Evolutionary conservation across 2,329 filamentous ascomycete genomes (phyloP).

Genomic region (Pseudogymnoascus sp.): DNA sequence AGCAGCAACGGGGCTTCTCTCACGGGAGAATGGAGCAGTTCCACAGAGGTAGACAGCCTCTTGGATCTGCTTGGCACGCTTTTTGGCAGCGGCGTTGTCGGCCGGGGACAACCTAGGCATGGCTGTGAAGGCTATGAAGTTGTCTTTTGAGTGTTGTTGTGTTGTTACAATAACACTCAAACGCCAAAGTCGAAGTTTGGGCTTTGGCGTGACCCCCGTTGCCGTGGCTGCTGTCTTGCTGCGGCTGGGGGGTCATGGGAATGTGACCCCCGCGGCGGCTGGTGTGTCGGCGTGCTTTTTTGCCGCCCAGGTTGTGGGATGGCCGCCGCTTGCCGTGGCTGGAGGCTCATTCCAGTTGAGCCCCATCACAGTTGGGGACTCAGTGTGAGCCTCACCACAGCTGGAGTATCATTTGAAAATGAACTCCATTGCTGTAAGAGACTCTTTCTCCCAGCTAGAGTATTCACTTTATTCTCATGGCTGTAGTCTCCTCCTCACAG

Average conservation of each 20-base stretch:
- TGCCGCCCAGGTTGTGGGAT: neutral
- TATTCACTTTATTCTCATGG: neutral
- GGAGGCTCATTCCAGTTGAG: neutral
- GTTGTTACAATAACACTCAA: too few relatives aligned
- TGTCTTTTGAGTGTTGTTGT: neutral
- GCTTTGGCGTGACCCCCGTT: neutral
- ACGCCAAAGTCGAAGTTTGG: neutral
- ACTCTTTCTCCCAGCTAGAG: neutral
- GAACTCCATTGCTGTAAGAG: neutral
- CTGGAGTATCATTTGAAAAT: neutral
- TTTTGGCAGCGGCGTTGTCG: neutral
- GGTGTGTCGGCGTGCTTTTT: neutral
- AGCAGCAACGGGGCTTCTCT: neutral
- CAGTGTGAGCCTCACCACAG: neutral
- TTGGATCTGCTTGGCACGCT: neutral
- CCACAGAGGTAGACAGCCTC: neutral
- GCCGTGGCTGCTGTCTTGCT: neutral
- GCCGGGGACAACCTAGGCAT: neutral
- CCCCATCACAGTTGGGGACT: neutral
- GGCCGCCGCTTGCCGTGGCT: neutral
- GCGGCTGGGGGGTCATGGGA: neutral
- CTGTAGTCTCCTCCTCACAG: neutral
- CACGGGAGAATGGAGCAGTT: neutral
- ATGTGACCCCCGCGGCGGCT: neutral
- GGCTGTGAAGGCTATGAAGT: neutral